Conservation (phyloP, 2,329 filamentous ascomycete genomes). For the Blastomyces silverae region DNA sequence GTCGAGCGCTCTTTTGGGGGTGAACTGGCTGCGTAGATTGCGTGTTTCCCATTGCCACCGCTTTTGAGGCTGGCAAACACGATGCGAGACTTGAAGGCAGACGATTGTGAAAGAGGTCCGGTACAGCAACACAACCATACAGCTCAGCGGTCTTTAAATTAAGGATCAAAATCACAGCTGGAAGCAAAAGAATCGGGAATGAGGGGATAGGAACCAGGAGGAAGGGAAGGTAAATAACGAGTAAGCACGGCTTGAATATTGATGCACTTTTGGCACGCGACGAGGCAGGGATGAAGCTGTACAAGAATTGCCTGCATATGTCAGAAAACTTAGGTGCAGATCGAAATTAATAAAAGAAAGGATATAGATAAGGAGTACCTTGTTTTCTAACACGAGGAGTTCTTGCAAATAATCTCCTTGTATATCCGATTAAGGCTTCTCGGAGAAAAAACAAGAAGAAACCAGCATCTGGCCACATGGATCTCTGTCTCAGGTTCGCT, state of each 20-base stretch:
- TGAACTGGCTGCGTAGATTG: constrained; percentile 33
- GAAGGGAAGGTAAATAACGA: background rate
- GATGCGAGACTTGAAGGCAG: background rate
- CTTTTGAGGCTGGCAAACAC: background rate
- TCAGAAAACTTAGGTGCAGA: constrained; percentile 1
- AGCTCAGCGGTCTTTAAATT: background rate
- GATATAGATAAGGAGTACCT: background rate
- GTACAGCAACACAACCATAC: background rate
- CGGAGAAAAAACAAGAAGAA: background rate
- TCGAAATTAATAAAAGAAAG: background rate
- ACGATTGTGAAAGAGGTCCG: background rate
- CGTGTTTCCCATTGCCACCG: constrained; percentile 32
- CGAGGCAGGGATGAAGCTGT: constrained; percentile 2
- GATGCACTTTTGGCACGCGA: background rate
- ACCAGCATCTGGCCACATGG: constrained; percentile 4
- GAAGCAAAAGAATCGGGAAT: background rate
- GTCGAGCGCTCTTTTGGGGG: constrained; percentile 30
- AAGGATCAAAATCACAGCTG: background rate
- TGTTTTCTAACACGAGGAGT: background rate
- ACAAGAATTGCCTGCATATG: constrained; percentile 7
- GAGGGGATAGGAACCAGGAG: background rate
- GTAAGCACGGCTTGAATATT: background rate
- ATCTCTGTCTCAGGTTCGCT: constrained; percentile 1
- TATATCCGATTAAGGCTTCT: background rate
- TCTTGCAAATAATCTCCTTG: constrained; percentile 3